Evolutionary conservation across 192 early-diverging fungal genomes (phyloP), one percentile per base, ranked within the genome.

Genomic region (Lobosporangium transversale): DNA sequence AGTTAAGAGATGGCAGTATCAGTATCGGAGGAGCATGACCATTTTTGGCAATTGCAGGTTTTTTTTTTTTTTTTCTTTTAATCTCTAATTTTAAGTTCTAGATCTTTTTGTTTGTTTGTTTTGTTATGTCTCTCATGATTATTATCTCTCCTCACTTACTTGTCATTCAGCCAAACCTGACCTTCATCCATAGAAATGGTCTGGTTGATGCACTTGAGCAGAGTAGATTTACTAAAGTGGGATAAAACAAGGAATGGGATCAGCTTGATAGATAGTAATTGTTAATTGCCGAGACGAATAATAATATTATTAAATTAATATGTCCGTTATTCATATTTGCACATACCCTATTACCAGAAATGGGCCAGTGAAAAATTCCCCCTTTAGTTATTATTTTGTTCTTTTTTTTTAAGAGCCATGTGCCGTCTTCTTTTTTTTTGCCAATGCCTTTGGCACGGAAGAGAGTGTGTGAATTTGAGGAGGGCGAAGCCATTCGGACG

Each of bases 131-230:
- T n/a, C n/a, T n/a, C n/a, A n/a, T n/a, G n/a, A n/a, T n/a, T n/a
- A n/a, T n/a, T n/a, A n/a, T n/a, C n/a, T n/a, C n/a, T n/a, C n/a
- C n/a, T n/a, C n/a, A n/a, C 86, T 2, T 83, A 85, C 61, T 82
- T 82, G n/a, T 79, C 83, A 12, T 84, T 59, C 6, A 90, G 70
- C 27, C 70, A 74, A 42, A 89, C 78, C 14, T 69, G 27, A 4
- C 92, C 93, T 35, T 83, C 79, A 29, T 90, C 89, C 68, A 84
- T 88, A 2, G 85, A 64, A 4, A 89, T 85, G 17, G 94, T 84
- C 36, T 94, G 87, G 7, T 94, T 90, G 40, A 96, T 75, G 66
- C 90, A 93, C 70, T 93, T 93, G 23, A 96, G 84, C 5, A 96
- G 81, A 0, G 94, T 96, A 3, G 92, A 94, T 62, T 96, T 93